These are phyloP conservation scores for Agrocybe praecox DNA, from an alignment of 768 basidiomycete genomes.

Conservation along the genomic window DNA sequence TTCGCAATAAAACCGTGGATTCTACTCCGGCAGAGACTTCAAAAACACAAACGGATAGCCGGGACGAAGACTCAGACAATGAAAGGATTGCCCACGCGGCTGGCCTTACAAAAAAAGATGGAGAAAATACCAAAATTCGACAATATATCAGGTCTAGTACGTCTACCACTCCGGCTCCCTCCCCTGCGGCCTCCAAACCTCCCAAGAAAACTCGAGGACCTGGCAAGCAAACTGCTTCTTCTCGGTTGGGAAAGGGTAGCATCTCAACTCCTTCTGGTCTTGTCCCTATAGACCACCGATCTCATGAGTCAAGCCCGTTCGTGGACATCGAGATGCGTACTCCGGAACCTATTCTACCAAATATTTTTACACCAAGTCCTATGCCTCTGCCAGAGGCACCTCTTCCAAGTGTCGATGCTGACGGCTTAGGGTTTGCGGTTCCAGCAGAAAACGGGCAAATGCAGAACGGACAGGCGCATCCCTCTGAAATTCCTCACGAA, in stretches of 20 bases:
- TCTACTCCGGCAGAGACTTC: conserved; percentile 3
- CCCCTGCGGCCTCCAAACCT: conserved; percentile 23
- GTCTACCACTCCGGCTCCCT: conserved; percentile 23
- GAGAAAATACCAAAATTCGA: conserved; percentile 36
- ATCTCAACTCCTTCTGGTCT: neutral
- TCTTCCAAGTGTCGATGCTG: neutral
- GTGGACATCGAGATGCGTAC: conserved; percentile 19
- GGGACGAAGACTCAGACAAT: conserved; percentile 22
- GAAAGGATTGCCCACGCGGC: conserved; percentile 12
- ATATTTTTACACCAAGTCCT: conserved; percentile 2
- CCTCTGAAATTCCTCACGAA: neutral
- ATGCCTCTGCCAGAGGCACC: conserved; percentile 1
- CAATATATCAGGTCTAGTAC: conserved; percentile 26
- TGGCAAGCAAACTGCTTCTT: conserved; percentile 15
- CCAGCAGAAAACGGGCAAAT: neutral
- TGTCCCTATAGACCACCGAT: conserved; percentile 6
- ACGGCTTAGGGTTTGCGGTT: neutral
- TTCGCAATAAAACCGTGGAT: conserved; percentile 40
- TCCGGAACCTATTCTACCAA: conserved; percentile 8
- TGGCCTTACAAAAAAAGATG: conserved; percentile 24
- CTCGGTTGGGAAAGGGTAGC: conserved; percentile 4
- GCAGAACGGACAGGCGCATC: conserved; percentile 3
- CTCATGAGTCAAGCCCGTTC: conserved; percentile 7
- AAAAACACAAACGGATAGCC: conserved; percentile 8
- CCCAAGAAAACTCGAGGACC: conserved; percentile 25